Conservation (phyloP, 129 eudicot species). For the Deinandra increscens region DNA sequence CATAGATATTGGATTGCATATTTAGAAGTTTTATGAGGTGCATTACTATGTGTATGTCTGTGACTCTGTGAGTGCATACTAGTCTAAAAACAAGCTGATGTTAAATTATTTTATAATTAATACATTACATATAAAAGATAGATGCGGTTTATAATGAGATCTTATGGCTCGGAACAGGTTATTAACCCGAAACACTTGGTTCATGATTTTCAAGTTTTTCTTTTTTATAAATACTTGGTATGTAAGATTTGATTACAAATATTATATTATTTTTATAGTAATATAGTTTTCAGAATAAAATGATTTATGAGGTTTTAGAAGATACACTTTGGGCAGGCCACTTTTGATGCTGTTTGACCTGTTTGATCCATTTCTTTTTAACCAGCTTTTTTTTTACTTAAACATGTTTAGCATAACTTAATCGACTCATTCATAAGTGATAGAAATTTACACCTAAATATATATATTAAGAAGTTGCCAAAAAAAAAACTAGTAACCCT, state of each 20-base stretch:
- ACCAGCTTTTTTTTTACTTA: neutral
- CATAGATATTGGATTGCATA: no score
- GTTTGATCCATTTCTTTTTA: neutral
- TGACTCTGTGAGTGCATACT: no score
- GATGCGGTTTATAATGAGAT: neutral
- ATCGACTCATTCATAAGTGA: neutral
- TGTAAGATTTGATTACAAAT: neutral
- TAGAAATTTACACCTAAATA: neutral
- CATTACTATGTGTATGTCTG: no score
- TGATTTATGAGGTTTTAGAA: neutral
- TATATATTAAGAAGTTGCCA: neutral
- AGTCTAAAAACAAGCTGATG: no score
- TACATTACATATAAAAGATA: neutral
- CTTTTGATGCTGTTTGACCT: neutral
- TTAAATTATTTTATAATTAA: neutral
- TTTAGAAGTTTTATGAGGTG: no score
- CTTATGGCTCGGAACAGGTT: neutral
- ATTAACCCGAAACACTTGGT: neutral
- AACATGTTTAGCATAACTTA: neutral
- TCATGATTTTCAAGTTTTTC: neutral
- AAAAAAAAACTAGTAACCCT: conserved; percentile 4
- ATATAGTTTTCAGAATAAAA: neutral
- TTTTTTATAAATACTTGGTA: neutral
- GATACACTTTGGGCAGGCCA: neutral
- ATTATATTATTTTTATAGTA: neutral